Evolutionary conservation across 208 protist species (phyloP), one percentile per base, ranked within the genome.

Genomic region (Trypanosoma grayi): DNA sequence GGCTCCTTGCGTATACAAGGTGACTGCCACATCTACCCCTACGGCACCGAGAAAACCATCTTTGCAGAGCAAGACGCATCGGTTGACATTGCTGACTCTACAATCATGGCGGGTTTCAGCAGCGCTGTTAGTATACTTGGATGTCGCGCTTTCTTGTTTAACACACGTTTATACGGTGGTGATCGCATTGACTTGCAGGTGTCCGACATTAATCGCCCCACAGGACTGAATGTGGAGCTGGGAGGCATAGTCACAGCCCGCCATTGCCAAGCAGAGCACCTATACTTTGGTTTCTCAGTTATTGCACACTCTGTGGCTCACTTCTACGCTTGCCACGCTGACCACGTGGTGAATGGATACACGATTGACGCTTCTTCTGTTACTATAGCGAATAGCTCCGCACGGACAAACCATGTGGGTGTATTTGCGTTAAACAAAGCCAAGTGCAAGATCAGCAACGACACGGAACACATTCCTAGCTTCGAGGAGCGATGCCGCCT

Each of bases 271-370:
- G 72, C 73, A n/a, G 57, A 55, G 33, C 51, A 81, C 51, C 61
- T 93, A 13, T 89, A 86, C 69, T 93, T 93, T 65, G 79, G 75
- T 16, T 87, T 86, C 60, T 85, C 77, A 31, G 76, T 81, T 27
- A 86, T 87, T 62, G 75, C 82, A 0, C 77, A 90, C 68, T 93
- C 86, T 16, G 80, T 88, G 27, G 75, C 78, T 7, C 74, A 89
- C 41, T 65, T 93, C 52, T 80, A 81, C 36, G 65, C 61, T 39
- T 93, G 87, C 61, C 83, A 85, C 71, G 66, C 80, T 2, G 60
- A 73, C 10, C 57, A 88, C 50, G 80, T 86, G 20, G 75, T 93
- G 30, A 90, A 93, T 67, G 82, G 86, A 37, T 93, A 80, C 68
- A 93, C 86, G 4, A 67, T 93, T 33, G 86, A 90, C 66, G 82